Conservation (phyloP, 768 basidiomycete species). For the Chalciporus piperatus region DNA sequence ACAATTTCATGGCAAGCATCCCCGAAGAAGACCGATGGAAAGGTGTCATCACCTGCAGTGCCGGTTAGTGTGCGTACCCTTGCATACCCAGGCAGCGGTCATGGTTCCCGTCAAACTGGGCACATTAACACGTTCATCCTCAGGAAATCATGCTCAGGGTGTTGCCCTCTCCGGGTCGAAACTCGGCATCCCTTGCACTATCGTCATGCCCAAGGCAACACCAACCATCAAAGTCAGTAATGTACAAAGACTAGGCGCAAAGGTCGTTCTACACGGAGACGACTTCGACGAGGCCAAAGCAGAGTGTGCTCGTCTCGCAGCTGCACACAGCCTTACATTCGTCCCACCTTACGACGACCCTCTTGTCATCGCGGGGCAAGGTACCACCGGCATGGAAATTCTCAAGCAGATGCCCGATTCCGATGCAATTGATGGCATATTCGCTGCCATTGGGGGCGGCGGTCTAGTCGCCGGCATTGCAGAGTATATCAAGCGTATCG, state of each 20-base stretch:
- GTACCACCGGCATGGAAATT: slow-evolving; percentile 92
- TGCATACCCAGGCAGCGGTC: slow-evolving; percentile 13
- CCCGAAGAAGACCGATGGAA: slow-evolving; percentile 91
- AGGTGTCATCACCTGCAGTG: slow-evolving; percentile 96
- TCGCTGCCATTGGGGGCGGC: slow-evolving; percentile 91
- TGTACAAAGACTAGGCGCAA: slow-evolving; percentile 91
- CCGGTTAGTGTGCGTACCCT: slow-evolving; percentile 76
- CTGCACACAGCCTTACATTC: slow-evolving; percentile 73
- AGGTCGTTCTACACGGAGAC: slow-evolving; percentile 85
- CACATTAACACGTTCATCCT: slow-evolving; percentile 1
- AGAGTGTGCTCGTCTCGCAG: slow-evolving; percentile 86
- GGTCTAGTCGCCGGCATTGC: slow-evolving; percentile 89
- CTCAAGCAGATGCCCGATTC: slow-evolving; percentile 82
- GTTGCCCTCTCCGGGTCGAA: slow-evolving; percentile 92
- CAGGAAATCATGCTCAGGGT: slow-evolving; percentile 98
- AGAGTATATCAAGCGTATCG: slow-evolving; percentile 91
- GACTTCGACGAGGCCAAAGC: slow-evolving; percentile 97
- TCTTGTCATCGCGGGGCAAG: slow-evolving; percentile 94
- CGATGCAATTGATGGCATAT: slow-evolving; percentile 78
- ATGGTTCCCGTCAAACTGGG: not conserved
- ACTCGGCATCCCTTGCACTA: slow-evolving; percentile 92
- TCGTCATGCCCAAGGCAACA: slow-evolving; percentile 95
- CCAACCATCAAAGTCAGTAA: slow-evolving; percentile 96
- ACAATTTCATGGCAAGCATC: slow-evolving; percentile 95
- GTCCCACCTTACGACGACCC: slow-evolving; percentile 99